phyloP scores from a whole-genome alignment of 768 basidiomycete genomes.

The Saitozyma podzolica region DNA sequence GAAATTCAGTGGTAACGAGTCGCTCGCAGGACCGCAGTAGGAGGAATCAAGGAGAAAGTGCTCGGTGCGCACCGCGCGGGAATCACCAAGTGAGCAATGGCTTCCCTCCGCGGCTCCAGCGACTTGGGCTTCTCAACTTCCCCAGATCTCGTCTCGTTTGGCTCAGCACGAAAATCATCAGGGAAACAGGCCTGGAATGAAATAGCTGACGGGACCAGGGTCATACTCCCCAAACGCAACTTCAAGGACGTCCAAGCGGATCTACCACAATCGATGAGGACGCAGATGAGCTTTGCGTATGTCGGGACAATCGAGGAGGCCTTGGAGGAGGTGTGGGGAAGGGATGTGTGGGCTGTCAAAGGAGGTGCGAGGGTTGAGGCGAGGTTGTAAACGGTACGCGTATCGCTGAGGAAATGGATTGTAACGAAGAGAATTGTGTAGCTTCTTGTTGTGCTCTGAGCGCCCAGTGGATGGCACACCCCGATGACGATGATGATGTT shows the following conservation, averaged over 20 bases:
- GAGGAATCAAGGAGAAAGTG: slow-evolving; percentile 84
- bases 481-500: too few species aligned
- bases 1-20: slow-evolving; percentile 36
- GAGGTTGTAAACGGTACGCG: slow-evolving; percentile 12
- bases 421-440: too few species aligned
- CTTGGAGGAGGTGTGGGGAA: slow-evolving; percentile 63
- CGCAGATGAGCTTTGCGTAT: slow-evolving; percentile 77
- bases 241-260: slow-evolving; percentile 85
- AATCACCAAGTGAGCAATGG: slow-evolving; percentile 56
- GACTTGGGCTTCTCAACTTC: too few species aligned
- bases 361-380: slow-evolving; percentile 18
- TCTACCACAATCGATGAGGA: slow-evolving; percentile 64
- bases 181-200: too few species aligned
- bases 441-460: too few species aligned
- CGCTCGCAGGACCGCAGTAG: slow-evolving; percentile 60
- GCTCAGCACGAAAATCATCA: too few species aligned
- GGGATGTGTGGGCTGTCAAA: slow-evolving; percentile 25
- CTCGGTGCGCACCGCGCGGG: slow-evolving; percentile 86
- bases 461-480: too few species aligned
- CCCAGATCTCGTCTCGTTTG: too few species aligned
- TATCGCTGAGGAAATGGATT: too few species aligned
- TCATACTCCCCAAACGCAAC: slow-evolving; percentile 82
- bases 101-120: neutral
- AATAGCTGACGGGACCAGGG: slow-evolving; percentile 54
- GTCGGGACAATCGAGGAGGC: slow-evolving; percentile 77